A percentile compares a stretch with the other conserved stretches of the same genome.
Evolutionary conservation across 2,329 filamentous ascomycete genomes (phyloP).

Genomic region (Nemania sp.): DNA sequence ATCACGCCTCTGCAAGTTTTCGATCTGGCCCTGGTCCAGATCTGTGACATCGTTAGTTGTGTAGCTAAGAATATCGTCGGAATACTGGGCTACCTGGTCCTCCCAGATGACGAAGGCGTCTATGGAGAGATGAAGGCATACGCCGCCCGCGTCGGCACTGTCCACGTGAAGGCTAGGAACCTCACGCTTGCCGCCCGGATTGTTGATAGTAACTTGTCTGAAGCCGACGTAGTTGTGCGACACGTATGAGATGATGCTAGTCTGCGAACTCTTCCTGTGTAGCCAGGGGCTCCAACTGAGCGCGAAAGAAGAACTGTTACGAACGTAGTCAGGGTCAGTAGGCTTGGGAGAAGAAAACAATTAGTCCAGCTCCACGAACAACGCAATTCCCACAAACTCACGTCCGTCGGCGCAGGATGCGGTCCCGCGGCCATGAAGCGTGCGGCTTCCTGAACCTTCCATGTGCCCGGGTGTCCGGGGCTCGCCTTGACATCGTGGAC

Average conservation of each 20-base stretch:
- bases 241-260: constrained; percentile 55
- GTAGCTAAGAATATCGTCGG: not conserved
- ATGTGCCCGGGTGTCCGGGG: constrained; percentile 39
- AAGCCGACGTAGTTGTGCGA: constrained; percentile 60
- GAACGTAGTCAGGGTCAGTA: constrained; percentile 54
- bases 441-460: constrained; percentile 56
- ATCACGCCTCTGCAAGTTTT: constrained; percentile 58
- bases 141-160: constrained; percentile 48
- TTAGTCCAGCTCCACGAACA: not conserved
- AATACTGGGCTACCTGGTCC: constrained; percentile 46
- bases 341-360: constrained; percentile 23
- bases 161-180: constrained; percentile 47
- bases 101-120: constrained; percentile 63
- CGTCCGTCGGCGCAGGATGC: constrained; percentile 43
- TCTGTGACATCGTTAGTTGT: constrained; percentile 39
- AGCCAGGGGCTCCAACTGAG: constrained; percentile 62
- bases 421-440: constrained; percentile 55
- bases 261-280: constrained; percentile 40
- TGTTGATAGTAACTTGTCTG: constrained; percentile 51
- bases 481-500: constrained; percentile 35
- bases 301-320: constrained; percentile 54
- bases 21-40: constrained; percentile 47
- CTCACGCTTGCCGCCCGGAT: constrained; percentile 42
- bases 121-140: constrained; percentile 55
- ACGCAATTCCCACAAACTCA: constrained; percentile 33